Percentiles rank a stretch among this genome's conserved stretches.
phyloP scores from a whole-genome alignment of 495 filamentous ascomycete species.

The Penicillium soppii region DNA sequence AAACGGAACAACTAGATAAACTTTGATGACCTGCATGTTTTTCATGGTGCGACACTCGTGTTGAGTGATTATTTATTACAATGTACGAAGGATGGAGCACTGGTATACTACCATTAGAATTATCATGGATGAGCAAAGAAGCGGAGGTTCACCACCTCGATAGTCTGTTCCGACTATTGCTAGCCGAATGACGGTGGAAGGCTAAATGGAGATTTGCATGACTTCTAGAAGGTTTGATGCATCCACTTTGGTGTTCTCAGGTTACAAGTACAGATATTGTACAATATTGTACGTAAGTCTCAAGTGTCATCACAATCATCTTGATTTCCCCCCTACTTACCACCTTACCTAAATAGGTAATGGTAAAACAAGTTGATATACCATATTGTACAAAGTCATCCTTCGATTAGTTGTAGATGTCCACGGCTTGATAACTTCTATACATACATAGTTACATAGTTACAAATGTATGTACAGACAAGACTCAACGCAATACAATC shows the following conservation, averaged over 20 bases:
- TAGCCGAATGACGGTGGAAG: conserved; percentile 18
- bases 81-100: too few species aligned
- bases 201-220: conserved; percentile 13
- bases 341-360: not conserved
- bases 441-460: too few species aligned
- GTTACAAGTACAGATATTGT: too few species aligned
- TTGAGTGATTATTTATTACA: conserved; percentile 7
- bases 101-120: too few species aligned
- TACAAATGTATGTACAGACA: too few species aligned
- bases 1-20: not conserved
- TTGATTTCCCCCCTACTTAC: not conserved
- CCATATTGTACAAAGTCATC: too few species aligned
- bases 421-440: not conserved
- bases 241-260: too few species aligned
- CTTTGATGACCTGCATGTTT: conserved; percentile 18
- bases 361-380: not conserved
- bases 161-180: conserved; percentile 25
- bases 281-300: not conserved
- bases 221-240: conserved; percentile 29
- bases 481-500: too few species aligned
- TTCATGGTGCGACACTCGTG: conserved; percentile 23
- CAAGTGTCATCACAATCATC: not conserved
- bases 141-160: conserved; percentile 19
- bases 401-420: too few species aligned
- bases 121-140: too few species aligned